phyloP scores from a whole-genome alignment of 208 protist species.

The Trypanosoma mega region DNA sequence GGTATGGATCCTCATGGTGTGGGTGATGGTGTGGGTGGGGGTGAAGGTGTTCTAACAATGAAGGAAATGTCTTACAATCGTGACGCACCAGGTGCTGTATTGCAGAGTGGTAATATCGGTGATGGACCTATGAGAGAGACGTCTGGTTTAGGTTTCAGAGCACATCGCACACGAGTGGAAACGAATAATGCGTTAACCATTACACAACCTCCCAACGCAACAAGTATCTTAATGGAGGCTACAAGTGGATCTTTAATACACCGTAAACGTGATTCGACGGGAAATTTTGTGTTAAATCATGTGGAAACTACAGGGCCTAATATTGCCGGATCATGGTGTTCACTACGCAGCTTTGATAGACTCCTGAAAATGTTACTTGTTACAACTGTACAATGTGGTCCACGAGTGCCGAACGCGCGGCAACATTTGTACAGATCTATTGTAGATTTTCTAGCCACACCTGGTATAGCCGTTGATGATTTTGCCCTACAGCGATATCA shows the following conservation, averaged over 20 bases:
- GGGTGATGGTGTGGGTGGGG: too few species aligned
- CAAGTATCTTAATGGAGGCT: background rate
- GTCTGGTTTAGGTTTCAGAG: background rate
- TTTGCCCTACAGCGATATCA: conserved; percentile 58
- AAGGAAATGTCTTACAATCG: too few species aligned
- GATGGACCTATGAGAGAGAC: too few species aligned
- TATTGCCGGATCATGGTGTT: background rate
- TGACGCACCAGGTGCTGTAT: too few species aligned
- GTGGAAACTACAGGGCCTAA: conserved; percentile 1
- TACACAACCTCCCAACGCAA: too few species aligned
- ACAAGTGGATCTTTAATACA: background rate
- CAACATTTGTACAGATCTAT: conserved; percentile 59
- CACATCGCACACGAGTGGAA: background rate
- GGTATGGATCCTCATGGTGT: background rate
- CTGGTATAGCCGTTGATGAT: conserved; percentile 62
- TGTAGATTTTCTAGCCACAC: conserved; percentile 51
- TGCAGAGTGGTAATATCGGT: too few species aligned
- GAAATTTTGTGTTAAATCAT: conserved; percentile 15
- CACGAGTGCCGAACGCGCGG: conserved; percentile 41
- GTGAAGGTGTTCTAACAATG: too few species aligned
- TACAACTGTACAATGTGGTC: conserved; percentile 53
- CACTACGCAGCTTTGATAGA: background rate
- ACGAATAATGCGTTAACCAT: too few species aligned
- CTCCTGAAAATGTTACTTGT: conserved; percentile 59
- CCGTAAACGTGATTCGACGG: conserved; percentile 17